These are phyloP conservation scores for Vachellia pachyceras DNA, from an alignment of 306 rosid species.

Conservation along the genomic window DNA sequence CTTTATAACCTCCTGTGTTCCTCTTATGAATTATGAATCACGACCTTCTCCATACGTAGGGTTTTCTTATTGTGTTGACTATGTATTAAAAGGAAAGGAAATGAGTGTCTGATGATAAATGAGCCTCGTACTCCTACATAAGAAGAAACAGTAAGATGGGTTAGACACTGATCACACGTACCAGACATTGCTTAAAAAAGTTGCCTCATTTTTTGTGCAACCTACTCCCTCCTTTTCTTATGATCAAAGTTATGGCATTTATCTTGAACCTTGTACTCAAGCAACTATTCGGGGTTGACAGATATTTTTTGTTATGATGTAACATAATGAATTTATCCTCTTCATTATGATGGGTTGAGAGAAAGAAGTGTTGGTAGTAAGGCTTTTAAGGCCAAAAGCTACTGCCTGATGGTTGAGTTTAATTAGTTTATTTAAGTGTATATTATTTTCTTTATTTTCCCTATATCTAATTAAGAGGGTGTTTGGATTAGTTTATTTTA, in stretches of 20 bases:
- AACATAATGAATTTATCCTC: conserved; percentile 10
- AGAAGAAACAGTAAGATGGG: not conserved
- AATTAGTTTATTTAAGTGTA: too few species aligned
- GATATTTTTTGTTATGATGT: conserved; percentile 8
- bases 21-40: conserved; percentile 15
- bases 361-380: not conserved
- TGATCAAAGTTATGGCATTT: not conserved
- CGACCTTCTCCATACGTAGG: not conserved
- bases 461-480: too few species aligned
- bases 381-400: too few species aligned
- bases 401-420: too few species aligned
- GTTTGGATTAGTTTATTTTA: too few species aligned
- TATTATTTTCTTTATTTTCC: too few species aligned
- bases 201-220: not conserved
- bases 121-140: not conserved
- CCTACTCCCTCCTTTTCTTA: not conserved
- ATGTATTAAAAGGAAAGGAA: not conserved
- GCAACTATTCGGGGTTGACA: not conserved
- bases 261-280: conserved; percentile 4
- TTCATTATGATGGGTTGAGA: not conserved
- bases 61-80: not conserved
- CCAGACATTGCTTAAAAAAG: not conserved
- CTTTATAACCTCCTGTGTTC: conserved; percentile 1
- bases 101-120: not conserved
- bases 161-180: not conserved